Conservation (phyloP, 805 yeast species). For the Wickerhamomyces xylosicus region DNA sequence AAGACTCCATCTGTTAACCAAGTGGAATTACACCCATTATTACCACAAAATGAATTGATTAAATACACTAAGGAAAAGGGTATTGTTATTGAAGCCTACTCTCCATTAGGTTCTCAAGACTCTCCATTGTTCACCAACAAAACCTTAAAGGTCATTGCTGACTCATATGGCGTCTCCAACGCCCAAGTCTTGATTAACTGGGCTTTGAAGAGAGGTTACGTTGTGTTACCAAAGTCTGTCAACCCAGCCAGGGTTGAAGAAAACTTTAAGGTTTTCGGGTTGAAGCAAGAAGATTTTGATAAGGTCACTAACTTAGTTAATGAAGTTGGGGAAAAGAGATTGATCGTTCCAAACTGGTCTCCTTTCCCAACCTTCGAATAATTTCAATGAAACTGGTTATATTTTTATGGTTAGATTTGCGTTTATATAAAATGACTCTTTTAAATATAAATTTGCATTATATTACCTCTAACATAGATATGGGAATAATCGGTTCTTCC, state of each 20-base stretch:
- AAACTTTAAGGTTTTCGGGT: constrained; percentile 19
- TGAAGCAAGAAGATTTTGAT: constrained; percentile 25
- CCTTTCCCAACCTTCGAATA: constrained; percentile 28
- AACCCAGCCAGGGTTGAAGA: constrained; percentile 29
- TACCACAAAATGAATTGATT: constrained; percentile 13
- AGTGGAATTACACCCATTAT: constrained; percentile 15
- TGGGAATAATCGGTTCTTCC: too few species aligned
- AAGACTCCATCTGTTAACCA: constrained; percentile 15
- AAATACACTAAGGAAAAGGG: constrained; percentile 8
- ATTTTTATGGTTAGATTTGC: too few species aligned
- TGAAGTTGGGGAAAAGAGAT: constrained; percentile 21
- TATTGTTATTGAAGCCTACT: constrained; percentile 11
- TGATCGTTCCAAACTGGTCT: constrained; percentile 9
- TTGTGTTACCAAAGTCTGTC: constrained; percentile 41
- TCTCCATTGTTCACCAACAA: constrained; percentile 21
- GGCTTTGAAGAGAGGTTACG: constrained; percentile 49
- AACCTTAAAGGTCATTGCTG: constrained; percentile 32
- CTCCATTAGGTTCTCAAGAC: constrained; percentile 12
- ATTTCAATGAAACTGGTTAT: too few species aligned
- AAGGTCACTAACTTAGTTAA: constrained; percentile 18
- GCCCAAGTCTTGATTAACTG: constrained; percentile 48
- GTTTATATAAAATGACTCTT: too few species aligned
- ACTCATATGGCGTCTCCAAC: constrained; percentile 28
- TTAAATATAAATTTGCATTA: too few species aligned
- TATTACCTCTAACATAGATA: too few species aligned